Evolutionary conservation across 805 yeast species (phyloP).

Genomic region (Lipomyces anomalus): DNA sequence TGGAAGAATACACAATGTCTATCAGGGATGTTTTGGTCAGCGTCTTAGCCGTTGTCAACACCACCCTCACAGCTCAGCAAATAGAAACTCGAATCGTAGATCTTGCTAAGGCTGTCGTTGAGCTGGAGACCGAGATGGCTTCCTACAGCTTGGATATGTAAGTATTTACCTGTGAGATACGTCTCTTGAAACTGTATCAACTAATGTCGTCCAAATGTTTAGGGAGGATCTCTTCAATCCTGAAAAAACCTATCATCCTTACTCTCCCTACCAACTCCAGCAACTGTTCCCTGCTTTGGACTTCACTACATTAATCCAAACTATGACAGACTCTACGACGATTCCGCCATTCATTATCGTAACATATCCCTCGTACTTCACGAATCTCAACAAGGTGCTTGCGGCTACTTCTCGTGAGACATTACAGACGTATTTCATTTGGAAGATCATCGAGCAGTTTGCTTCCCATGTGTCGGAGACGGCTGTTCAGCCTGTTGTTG

Average conservation of each 20-base stretch:
- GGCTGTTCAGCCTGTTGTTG: slow-evolving; percentile 14
- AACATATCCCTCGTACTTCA: slow-evolving; percentile 19
- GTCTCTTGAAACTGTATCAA: neutral
- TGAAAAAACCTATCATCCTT: slow-evolving; percentile 19
- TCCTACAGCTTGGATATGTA: slow-evolving; percentile 17
- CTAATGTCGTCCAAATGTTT: neutral
- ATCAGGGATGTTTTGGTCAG: slow-evolving; percentile 17
- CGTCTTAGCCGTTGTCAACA: slow-evolving; percentile 12
- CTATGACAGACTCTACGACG: slow-evolving; percentile 11
- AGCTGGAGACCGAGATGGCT: slow-evolving; percentile 16
- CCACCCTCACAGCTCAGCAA: slow-evolving; percentile 6
- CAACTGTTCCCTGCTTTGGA: slow-evolving; percentile 13
- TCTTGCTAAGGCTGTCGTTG: slow-evolving; percentile 20
- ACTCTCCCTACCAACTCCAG: slow-evolving; percentile 14
- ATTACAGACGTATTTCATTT: slow-evolving; percentile 22
- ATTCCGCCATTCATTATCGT: slow-evolving; percentile 15
- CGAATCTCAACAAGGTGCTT: slow-evolving; percentile 13
- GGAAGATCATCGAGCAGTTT: slow-evolving; percentile 22
- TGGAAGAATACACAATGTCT: slow-evolving; percentile 12
- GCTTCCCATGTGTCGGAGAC: slow-evolving; percentile 19
- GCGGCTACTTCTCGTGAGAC: slow-evolving; percentile 20
- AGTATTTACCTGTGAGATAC: neutral
- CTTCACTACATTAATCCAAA: slow-evolving; percentile 8
- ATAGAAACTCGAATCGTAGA: slow-evolving; percentile 12
- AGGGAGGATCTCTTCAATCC: slow-evolving; percentile 23